Conservation (phyloP, 306 rosid genomes). For the Citrullus mucosospermus region DNA sequence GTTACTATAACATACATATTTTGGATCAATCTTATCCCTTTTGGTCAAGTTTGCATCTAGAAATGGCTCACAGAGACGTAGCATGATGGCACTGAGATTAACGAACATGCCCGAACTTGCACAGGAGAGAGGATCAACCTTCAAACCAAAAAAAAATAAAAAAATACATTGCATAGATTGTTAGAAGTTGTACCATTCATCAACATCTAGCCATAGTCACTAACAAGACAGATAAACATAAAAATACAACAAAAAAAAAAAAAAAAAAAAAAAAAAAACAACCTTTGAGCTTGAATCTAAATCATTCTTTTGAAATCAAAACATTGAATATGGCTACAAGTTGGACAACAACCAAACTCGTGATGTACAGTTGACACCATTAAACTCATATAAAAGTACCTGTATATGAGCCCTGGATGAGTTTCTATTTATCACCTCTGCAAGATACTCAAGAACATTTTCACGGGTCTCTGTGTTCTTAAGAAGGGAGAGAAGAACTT, state of each 20-base stretch:
- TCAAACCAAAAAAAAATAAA: not conserved
- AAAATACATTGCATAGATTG: not conserved
- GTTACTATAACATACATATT: slow-evolving; percentile 59
- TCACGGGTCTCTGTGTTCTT: slow-evolving; percentile 81
- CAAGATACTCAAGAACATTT: slow-evolving; percentile 77
- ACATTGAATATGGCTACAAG: not conserved
- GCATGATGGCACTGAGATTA: slow-evolving; percentile 93
- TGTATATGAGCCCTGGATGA: slow-evolving; percentile 97
- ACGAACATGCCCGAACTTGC: slow-evolving; percentile 99
- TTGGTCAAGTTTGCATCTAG: slow-evolving; percentile 75
- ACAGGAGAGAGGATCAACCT: slow-evolving; percentile 87
- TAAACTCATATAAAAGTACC: slow-evolving; percentile 23
- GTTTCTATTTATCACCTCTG: slow-evolving; percentile 80
- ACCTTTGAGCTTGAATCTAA: not conserved
- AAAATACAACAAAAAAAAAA: not conserved
- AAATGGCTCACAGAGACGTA: slow-evolving; percentile 90
- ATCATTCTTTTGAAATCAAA: not conserved
- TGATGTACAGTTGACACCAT: not conserved
- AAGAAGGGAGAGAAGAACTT: slow-evolving; percentile 64
- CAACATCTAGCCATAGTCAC: not conserved
- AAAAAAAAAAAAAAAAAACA: not conserved
- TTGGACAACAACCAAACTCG: not conserved
- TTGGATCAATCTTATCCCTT: slow-evolving; percentile 82
- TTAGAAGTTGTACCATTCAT: not conserved
- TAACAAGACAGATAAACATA: not conserved